These are phyloP conservation scores for Fraxinus pennsylvanica DNA, from an alignment of 257 asterid species.

Conservation along the genomic window DNA sequence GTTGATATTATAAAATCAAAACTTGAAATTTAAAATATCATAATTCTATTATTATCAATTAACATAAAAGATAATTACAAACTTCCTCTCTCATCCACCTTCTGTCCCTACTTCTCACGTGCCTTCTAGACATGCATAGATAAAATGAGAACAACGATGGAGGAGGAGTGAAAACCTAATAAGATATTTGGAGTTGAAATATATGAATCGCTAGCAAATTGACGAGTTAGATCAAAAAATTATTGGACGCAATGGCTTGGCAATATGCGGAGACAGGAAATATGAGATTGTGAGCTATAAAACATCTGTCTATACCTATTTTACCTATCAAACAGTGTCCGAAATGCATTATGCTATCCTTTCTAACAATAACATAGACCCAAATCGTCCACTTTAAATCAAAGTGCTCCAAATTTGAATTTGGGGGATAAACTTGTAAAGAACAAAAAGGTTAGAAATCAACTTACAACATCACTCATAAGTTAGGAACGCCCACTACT, in stretches of 20 bases:
- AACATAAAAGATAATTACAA: background rate
- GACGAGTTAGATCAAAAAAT: background rate
- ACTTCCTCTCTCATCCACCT: background rate
- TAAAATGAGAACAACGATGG: too few relatives aligned
- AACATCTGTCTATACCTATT: background rate
- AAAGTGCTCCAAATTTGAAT: background rate
- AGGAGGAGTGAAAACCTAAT: too few relatives aligned
- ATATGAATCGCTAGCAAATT: too few relatives aligned
- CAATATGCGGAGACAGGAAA: too few relatives aligned
- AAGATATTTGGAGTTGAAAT: too few relatives aligned
- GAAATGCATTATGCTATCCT: background rate
- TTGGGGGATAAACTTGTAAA: background rate
- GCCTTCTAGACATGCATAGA: background rate
- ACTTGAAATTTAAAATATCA: too few relatives aligned
- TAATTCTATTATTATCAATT: background rate
- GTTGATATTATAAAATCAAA: too few relatives aligned
- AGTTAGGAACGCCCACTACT: background rate
- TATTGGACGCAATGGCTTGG: background rate
- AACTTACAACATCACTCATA: background rate
- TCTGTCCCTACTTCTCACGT: background rate
- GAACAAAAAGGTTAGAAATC: background rate
- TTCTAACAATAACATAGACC: background rate
- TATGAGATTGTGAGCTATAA: too few relatives aligned
- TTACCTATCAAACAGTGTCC: background rate
- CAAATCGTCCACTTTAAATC: too few relatives aligned